These are phyloP conservation scores for Russula vinacea DNA, from an alignment of 768 basidiomycete species.

Conservation along the genomic window DNA sequence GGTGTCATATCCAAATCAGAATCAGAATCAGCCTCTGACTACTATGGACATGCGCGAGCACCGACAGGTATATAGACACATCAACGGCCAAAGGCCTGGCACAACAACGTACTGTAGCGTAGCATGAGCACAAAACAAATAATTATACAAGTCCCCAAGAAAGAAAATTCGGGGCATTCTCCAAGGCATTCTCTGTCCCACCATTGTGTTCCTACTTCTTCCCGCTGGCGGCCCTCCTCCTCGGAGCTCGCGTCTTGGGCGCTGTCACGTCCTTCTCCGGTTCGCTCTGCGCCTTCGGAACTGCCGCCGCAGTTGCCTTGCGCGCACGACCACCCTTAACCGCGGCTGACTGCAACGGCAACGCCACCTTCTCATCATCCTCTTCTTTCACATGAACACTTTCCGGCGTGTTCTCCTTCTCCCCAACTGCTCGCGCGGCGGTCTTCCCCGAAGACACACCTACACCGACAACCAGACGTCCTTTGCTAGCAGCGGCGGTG, in stretches of 20 bases:
- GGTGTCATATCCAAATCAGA: too few relatives aligned
- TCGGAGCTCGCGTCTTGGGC: slow-evolving; percentile 29
- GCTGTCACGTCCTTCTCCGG: slow-evolving; percentile 28
- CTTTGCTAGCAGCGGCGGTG: slow-evolving; percentile 4
- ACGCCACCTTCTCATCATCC: slow-evolving; percentile 11
- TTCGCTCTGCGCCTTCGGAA: slow-evolving; percentile 25
- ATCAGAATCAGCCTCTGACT: background rate
- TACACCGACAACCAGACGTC: slow-evolving; percentile 5
- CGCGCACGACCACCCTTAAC: slow-evolving; percentile 17
- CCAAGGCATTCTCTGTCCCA: background rate
- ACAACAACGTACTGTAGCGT: background rate
- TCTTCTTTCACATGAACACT: slow-evolving; percentile 15
- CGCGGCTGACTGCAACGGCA: slow-evolving; percentile 1
- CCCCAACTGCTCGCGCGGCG: slow-evolving; percentile 8
- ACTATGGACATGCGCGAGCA: background rate
- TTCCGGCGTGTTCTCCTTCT: slow-evolving; percentile 41
- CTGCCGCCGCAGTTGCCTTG: slow-evolving; percentile 13
- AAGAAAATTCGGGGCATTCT: background rate
- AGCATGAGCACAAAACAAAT: background rate
- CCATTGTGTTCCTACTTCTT: slow-evolving; percentile 12
- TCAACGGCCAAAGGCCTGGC: background rate
- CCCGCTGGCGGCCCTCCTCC: slow-evolving; percentile 24
- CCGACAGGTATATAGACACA: background rate
- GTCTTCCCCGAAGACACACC: slow-evolving; percentile 14
- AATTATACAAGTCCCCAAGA: background rate